Evolutionary conservation across 805 yeast species (phyloP), one percentile per base, ranked within the genome.

Genomic region (Ogataea ramenticola): DNA sequence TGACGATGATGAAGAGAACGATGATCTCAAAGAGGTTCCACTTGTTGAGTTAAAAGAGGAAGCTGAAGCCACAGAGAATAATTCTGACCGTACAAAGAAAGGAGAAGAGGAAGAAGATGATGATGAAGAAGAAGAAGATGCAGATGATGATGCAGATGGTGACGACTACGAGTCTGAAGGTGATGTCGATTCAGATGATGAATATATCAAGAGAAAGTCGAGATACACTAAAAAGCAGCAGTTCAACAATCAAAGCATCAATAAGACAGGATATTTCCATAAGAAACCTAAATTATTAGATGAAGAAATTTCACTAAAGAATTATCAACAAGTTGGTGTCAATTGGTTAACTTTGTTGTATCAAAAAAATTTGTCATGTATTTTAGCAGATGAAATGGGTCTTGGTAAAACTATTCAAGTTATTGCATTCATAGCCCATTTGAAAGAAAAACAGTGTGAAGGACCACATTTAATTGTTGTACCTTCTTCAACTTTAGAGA

Each of bases 311-410:
- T 76, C 75, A 34, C 70, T 93, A 54, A 93, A 91, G 56, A 81
- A 79, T 56, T 93, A 93, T 62, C 99, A 93, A 67, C 93, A 89
- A 54, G 96, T 90, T n/a, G 99, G 99, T 39, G 67, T 93, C 42
- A 93, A 93, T 61, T 93, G 99, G 99, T 69, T 93, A 43, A 74
- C 81, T 49, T 62, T 91, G 43, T 70, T 93, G 27, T 93, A 91
- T 61, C 79, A 77, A 46, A 79, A 84, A 57, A 74, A 79, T 16
- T 70, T 93, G 45, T 88, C 96, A 7, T 90, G 99, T 66, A 93
- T 93, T 45, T 69, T 93, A 40, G 99, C 99, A 0, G 99, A 93
- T 66, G 99, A 93, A 61, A 93, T 93, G 99, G 99, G 96, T 5
- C 70, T 93, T 40, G 99, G 99, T 47, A 93, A 93, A 60, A 93